Evolutionary conservation across 495 filamentous ascomycete species (phyloP).

Genomic region (Trichoderma orchidacearum): DNA sequence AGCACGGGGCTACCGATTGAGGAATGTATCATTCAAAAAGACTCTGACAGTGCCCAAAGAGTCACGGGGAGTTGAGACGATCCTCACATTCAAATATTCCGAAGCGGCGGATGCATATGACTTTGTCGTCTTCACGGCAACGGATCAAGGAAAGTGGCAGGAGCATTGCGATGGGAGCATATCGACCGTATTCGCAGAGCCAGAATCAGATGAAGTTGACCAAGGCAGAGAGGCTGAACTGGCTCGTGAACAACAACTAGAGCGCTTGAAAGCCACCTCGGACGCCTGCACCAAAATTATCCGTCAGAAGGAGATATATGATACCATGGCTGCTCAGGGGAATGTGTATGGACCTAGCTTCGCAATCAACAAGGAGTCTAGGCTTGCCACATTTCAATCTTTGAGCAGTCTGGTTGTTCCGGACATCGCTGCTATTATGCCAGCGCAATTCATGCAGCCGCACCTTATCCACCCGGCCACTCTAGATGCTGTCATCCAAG

Average conservation of each 20-base stretch:
- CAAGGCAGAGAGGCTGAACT: neutral
- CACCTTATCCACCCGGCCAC: constrained; percentile 11
- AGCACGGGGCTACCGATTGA: constrained; percentile 14
- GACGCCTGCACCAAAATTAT: neutral
- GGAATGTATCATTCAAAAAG: constrained; percentile 16
- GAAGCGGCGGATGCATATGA: neutral
- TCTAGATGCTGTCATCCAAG: constrained; percentile 10
- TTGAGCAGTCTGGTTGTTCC: constrained; percentile 6
- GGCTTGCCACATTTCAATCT: constrained; percentile 1
- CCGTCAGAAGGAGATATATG: constrained; percentile 6
- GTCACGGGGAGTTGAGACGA: constrained; percentile 1
- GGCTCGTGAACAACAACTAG: neutral
- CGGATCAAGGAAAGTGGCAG: neutral
- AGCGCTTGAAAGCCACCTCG: neutral
- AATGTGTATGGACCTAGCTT: constrained; percentile 14
- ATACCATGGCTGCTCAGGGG: constrained; percentile 6
- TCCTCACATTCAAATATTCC: constrained; percentile 3
- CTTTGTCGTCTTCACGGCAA: neutral
- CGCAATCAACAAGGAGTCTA: constrained; percentile 8
- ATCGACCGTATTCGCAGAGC: neutral
- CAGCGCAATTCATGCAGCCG: constrained; percentile 5
- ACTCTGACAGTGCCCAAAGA: constrained; percentile 7
- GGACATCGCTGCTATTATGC: constrained; percentile 11
- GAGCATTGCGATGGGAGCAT: neutral
- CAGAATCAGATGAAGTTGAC: neutral